A percentile compares a stretch with the other conserved stretches of the same genome.
phyloP scores from a whole-genome alignment of 139 green algal species.

The Tetradesmus obliquus region DNA sequence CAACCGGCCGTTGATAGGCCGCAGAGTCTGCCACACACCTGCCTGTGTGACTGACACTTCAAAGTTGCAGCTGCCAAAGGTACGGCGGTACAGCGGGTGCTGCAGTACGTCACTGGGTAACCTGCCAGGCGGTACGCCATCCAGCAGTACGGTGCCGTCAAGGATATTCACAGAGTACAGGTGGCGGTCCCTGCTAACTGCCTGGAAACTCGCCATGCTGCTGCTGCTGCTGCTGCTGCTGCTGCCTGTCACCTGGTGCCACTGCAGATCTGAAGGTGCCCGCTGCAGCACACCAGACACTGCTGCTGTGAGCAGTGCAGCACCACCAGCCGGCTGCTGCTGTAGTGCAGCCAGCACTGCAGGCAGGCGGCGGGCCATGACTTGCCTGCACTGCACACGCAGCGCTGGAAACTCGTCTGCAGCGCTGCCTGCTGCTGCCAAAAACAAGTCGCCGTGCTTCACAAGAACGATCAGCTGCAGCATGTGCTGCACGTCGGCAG shows the following conservation, averaged over 20 bases:
- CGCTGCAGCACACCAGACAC: not conserved
- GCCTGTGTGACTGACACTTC: slow-evolving; percentile 51
- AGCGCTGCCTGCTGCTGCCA: not conserved
- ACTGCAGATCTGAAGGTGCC: not conserved
- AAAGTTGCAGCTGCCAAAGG: slow-evolving; percentile 63
- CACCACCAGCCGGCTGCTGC: not conserved
- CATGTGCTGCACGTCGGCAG: not conserved
- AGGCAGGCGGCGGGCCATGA: slow-evolving; percentile 42
- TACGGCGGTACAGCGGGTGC: slow-evolving; percentile 60
- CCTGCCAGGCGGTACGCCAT: slow-evolving; percentile 46
- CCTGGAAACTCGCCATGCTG: slow-evolving; percentile 48
- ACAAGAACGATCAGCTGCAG: slow-evolving; percentile 39
- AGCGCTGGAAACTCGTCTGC: slow-evolving; percentile 4
- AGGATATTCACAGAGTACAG: slow-evolving; percentile 59
- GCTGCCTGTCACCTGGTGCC: not conserved
- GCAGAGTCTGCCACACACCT: not conserved
- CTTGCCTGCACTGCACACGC: slow-evolving; percentile 32
- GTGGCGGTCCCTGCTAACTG: not conserved
- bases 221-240: not conserved
- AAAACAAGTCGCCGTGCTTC: slow-evolving; percentile 53
- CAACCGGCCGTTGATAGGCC: slow-evolving; percentile 27
- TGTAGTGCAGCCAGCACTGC: not conserved
- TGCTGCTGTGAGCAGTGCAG: slow-evolving; percentile 12
- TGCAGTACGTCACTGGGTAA: slow-evolving; percentile 57
- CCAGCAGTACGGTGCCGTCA: slow-evolving; percentile 52